Evolutionary conservation across 257 asterid species (phyloP), one percentile per base, ranked within the genome.

Genomic region (Schizonepeta tenuifolia): DNA sequence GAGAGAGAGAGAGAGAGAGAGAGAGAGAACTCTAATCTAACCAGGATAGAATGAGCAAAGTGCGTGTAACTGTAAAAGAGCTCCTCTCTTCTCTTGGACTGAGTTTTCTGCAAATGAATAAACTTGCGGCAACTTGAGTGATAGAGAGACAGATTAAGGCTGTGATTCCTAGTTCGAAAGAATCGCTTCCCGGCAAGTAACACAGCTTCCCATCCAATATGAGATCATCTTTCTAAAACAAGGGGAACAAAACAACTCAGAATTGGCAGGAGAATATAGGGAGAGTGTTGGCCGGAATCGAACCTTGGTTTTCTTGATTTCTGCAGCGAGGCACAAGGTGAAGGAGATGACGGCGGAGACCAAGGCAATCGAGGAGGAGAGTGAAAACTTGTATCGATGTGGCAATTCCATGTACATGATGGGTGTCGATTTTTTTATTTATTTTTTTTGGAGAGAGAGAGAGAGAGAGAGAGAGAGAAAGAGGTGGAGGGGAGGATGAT

Each of bases 241-340:
- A 58, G 55, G 9, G 15, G 15, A 38, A 60, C 6, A 7, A 6
- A 17, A 28, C 3, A 35, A 21, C n/a, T 67, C 36, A 60, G 33
- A 22, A 69, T 63, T 15, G 83, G 0, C 9, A 46, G 51, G 26
- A 3, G 22, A 35, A 46, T 40, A n/a, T 9, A 10, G 3, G n/a
- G 9, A n/a, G 14, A 15, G 1, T 4, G 11, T 24, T 55, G 20
- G 11, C 41, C 40, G 26, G 56, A 50, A 49, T 49, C 24, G 56
- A n/a, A 90, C 98, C 87, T 85, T 87, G 13, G 91, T 76, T 83
- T 82, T 87, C 76, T 79, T 83, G 88, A 88, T 84, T 75, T 92
- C 98, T 3, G 98, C 96, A 18, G 88, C 85, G 40, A 92, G 72
- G 82, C 91, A 92, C n/a, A 87, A 40, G 51, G 86, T 46, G 83